These are phyloP conservation scores for Rhodosporidiobolus sp. DNA, from an alignment of 768 basidiomycete species.

Conservation along the genomic window DNA sequence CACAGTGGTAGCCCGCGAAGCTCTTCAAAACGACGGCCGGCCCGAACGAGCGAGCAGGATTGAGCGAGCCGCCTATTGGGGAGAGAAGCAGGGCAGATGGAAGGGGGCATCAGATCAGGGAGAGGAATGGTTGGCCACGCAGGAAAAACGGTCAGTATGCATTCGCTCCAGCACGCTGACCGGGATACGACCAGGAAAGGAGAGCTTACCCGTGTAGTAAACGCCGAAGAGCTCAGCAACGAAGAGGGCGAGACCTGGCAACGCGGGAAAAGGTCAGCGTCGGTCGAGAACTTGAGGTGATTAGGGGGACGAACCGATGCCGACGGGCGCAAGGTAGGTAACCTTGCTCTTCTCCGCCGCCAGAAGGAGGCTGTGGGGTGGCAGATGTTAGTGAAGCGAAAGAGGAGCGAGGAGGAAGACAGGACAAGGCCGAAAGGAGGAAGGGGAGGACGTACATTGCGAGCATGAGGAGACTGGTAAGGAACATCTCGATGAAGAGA, in stretches of 20 bases:
- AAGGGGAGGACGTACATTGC: conserved; percentile 39
- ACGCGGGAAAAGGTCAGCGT: not conserved
- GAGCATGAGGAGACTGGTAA: conserved; percentile 40
- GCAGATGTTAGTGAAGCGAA: not conserved
- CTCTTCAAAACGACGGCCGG: conserved; percentile 24
- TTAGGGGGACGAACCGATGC: conserved; percentile 47
- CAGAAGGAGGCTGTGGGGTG: not conserved
- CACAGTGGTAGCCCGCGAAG: conserved; percentile 37
- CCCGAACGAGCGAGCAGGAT: conserved; percentile 24
- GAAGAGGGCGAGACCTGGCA: conserved; percentile 35
- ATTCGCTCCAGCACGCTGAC: too few relatives aligned
- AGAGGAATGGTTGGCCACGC: not conserved
- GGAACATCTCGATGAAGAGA: conserved; percentile 41
- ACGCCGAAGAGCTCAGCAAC: conserved; percentile 40
- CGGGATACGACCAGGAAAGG: not conserved
- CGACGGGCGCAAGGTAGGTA: conserved; percentile 53
- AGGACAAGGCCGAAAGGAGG: not conserved
- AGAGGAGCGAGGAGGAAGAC: not conserved
- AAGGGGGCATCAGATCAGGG: not conserved
- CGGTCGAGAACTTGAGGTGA: not conserved
- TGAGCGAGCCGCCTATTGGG: not conserved
- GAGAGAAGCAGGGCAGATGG: not conserved
- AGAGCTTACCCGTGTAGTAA: conserved; percentile 27
- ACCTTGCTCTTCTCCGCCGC: conserved; percentile 48
- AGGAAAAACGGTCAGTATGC: not conserved